A percentile compares a stretch with the other conserved stretches of the same genome.
Evolutionary conservation across 176 grass and related monocot genomes (phyloP).

Genomic region (Zoysia japonica): DNA sequence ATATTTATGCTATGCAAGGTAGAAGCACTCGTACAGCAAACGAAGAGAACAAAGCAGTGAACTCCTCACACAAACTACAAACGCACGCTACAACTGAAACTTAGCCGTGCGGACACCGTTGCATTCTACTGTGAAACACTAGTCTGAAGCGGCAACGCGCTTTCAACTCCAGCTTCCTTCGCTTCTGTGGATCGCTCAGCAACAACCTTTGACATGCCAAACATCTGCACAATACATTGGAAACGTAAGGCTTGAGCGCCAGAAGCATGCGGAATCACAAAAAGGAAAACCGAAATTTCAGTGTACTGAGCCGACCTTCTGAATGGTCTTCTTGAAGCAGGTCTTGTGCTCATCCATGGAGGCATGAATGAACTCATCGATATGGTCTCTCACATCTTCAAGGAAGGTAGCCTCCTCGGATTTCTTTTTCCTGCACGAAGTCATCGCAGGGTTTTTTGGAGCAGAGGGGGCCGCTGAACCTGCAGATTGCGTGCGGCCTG

Average conservation of each 20-base stretch:
- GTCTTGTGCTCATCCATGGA: conserved; percentile 97
- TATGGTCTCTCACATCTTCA: conserved; percentile 80
- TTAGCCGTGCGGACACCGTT: not conserved
- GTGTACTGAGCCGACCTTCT: conserved; percentile 55
- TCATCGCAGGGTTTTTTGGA: conserved; percentile 53
- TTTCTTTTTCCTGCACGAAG: conserved; percentile 87
- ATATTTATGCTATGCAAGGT: not conserved
- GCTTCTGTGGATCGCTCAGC: conserved; percentile 44
- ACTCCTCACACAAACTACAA: not conserved
- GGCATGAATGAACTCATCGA: conserved; percentile 86
- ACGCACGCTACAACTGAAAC: not conserved
- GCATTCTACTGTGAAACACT: conserved; percentile 58
- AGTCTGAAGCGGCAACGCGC: conserved; percentile 77
- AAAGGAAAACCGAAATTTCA: not conserved
- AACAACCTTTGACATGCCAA: conserved; percentile 87
- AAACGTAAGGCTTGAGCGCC: not conserved
- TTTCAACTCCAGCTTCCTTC: conserved; percentile 76
- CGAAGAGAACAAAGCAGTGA: not conserved
- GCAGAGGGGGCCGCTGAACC: conserved; percentile 28
- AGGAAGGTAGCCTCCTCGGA: conserved; percentile 67
- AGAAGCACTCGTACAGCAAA: not conserved
- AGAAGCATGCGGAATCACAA: not conserved
- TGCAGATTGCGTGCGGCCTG: conserved; percentile 49
- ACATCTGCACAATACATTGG: conserved; percentile 59
- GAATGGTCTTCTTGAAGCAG: conserved; percentile 85